Conservation (phyloP, 352 stramenopile species). For the Saprolegnia parasitica region DNA sequence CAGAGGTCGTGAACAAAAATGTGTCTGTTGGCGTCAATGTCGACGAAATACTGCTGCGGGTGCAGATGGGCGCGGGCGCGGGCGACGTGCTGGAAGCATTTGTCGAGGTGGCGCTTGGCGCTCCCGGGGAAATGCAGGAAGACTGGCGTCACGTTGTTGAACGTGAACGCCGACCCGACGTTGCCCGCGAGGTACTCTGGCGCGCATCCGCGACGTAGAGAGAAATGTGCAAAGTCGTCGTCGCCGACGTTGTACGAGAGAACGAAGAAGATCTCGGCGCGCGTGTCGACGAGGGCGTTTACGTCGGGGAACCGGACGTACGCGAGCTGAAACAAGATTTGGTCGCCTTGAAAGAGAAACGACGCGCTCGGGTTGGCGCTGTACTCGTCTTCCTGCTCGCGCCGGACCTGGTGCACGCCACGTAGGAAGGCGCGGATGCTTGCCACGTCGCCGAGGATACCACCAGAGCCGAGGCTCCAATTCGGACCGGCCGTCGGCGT, state of each 20-base stretch:
- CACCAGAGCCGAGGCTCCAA: conserved; percentile 28
- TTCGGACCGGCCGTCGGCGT: conserved; percentile 16
- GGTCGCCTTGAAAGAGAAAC: conserved; percentile 25
- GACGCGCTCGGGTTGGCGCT: not conserved
- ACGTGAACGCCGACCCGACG: conserved; percentile 1
- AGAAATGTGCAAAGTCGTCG: conserved; percentile 1
- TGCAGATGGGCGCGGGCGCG: no score
- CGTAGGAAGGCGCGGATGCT: conserved; percentile 22
- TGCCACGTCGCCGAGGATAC: conserved; percentile 20
- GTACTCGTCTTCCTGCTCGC: conserved; percentile 5
- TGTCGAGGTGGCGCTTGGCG: not conserved
- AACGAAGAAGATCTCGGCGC: conserved; percentile 26
- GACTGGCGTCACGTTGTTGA: not conserved
- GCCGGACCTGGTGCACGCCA: conserved; percentile 1
- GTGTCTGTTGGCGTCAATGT: no score
- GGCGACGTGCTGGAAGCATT: not conserved
- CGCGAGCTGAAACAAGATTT: conserved; percentile 25
- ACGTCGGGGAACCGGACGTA: conserved; percentile 24
- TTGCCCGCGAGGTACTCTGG: conserved; percentile 2
- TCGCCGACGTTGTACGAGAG: conserved; percentile 12
- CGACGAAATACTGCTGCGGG: no score
- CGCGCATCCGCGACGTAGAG: not conserved
- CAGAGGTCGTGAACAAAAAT: no score
- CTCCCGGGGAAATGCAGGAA: conserved; percentile 27
- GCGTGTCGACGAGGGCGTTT: conserved; percentile 20